Conservation (phyloP, 2,329 filamentous ascomycete genomes). For the Claviceps cyperi region DNA sequence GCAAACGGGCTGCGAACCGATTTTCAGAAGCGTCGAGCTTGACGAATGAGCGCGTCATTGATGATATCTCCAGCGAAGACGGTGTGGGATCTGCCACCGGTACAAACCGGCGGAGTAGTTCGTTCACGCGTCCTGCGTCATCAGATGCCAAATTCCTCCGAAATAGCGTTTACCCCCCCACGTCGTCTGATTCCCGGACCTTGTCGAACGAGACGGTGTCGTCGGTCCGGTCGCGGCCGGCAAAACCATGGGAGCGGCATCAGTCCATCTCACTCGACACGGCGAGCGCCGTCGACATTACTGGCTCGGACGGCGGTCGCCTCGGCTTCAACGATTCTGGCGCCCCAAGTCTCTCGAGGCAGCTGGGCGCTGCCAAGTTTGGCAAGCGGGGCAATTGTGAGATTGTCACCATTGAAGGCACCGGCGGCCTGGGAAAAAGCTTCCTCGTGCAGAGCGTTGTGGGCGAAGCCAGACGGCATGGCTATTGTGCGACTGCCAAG, state of each 20-base stretch:
- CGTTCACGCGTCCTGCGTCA: constrained; percentile 30
- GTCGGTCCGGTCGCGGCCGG: constrained; percentile 24
- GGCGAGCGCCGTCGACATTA: constrained; percentile 30
- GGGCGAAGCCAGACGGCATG: constrained; percentile 43
- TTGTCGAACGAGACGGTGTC: constrained; percentile 32
- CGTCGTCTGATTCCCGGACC: constrained; percentile 25
- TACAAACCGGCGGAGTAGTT: constrained; percentile 32
- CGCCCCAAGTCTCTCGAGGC: constrained; percentile 35
- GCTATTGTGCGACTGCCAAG: constrained; percentile 52
- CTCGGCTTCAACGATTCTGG: constrained; percentile 31
- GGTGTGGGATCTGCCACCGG: constrained; percentile 40
- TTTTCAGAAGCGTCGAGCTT: constrained; percentile 40
- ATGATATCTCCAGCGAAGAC: constrained; percentile 44
- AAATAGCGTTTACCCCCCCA: constrained; percentile 25
- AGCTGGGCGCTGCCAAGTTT: constrained; percentile 43
- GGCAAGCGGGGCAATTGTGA: constrained; percentile 48
- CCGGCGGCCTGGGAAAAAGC: constrained; percentile 50
- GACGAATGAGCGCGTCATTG: constrained; percentile 35
- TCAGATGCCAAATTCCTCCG: constrained; percentile 27
- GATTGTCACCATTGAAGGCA: constrained; percentile 45
- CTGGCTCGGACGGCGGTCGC: constrained; percentile 26
- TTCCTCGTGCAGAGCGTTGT: constrained; percentile 49
- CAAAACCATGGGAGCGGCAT: constrained; percentile 37
- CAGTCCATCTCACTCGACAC: constrained; percentile 36
- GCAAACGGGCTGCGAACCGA: constrained; percentile 27